Percentiles rank a stretch among this genome's conserved stretches.
Evolutionary conservation across 345 rosid genomes (phyloP).

Genomic region (Zanthoxylum bungeanum): DNA sequence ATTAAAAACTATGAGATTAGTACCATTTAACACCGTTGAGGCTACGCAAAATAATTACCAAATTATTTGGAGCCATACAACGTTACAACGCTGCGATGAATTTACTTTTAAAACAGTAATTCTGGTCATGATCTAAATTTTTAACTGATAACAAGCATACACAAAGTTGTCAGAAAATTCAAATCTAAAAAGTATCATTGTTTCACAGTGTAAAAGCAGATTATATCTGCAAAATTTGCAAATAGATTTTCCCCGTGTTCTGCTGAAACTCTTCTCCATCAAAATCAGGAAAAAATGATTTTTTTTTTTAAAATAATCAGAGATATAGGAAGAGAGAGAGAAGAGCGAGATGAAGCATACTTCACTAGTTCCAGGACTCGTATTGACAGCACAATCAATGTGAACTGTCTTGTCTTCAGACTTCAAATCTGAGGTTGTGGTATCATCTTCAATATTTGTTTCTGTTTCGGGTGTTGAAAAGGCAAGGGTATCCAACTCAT

Average conservation of each 20-base stretch:
- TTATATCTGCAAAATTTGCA: background rate
- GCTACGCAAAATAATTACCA: background rate
- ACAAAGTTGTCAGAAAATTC: background rate
- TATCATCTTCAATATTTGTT: slow-evolving; percentile 38
- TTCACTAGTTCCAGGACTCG: slow-evolving; percentile 91
- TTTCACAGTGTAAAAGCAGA: background rate
- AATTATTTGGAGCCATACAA: background rate
- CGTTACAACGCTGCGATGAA: background rate
- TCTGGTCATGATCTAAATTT: background rate
- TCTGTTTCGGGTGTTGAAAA: slow-evolving; percentile 50
- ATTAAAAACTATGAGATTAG: slow-evolving; percentile 6
- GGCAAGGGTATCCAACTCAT: slow-evolving; percentile 82
- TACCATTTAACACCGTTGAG: background rate
- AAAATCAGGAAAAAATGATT: background rate
- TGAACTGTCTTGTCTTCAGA: slow-evolving; percentile 38
- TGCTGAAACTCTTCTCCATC: background rate
- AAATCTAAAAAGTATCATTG: background rate
- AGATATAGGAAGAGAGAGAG: background rate
- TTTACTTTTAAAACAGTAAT: background rate
- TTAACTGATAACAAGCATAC: background rate
- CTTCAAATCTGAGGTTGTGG: slow-evolving; percentile 21
- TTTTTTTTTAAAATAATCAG: background rate
- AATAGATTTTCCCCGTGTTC: background rate
- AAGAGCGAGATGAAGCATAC: slow-evolving; percentile 33
- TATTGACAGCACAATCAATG: slow-evolving; percentile 60